A percentile compares a stretch with the other conserved stretches of the same genome.
phyloP scores from a whole-genome alignment of 2,329 filamentous ascomycete species.

The Cladosporium colombiae region DNA sequence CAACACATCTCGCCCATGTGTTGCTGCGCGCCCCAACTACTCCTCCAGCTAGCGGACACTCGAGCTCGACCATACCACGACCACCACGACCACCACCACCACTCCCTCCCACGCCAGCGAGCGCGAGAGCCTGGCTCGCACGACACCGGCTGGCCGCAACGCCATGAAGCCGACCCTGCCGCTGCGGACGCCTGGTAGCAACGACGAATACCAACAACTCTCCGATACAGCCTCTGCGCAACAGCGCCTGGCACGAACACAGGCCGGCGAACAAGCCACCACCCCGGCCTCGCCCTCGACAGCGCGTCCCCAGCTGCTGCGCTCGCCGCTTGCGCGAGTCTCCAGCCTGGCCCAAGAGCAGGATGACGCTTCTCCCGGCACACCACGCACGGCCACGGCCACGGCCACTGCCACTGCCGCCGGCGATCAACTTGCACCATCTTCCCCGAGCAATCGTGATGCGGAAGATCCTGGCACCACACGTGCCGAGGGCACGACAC shows the following conservation, averaged over 20 bases:
- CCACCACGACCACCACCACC: background rate
- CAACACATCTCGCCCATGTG: slow-evolving; percentile 11
- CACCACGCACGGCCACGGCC: slow-evolving; percentile 12
- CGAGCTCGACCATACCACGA: background rate
- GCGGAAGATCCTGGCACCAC: slow-evolving; percentile 8
- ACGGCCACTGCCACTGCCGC: slow-evolving; percentile 5
- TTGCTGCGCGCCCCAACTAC: slow-evolving; percentile 11
- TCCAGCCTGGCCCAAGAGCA: slow-evolving; percentile 14
- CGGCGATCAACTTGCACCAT: background rate
- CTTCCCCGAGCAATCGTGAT: slow-evolving; percentile 4
- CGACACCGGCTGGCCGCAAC: slow-evolving; percentile 14
- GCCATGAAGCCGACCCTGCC: slow-evolving; percentile 18
- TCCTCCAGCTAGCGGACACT: background rate
- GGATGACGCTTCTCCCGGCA: background rate
- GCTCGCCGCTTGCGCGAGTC: slow-evolving; percentile 14
- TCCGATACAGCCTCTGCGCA: background rate
- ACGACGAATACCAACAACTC: slow-evolving; percentile 4
- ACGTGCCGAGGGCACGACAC: slow-evolving; percentile 13
- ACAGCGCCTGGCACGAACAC: slow-evolving; percentile 1
- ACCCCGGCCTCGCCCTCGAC: background rate
- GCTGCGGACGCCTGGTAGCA: slow-evolving; percentile 9
- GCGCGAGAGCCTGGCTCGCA: slow-evolving; percentile 5
- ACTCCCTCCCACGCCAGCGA: background rate
- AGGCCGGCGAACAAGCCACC: background rate
- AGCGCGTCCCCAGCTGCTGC: slow-evolving; percentile 14